Conservation (phyloP, 106 monocot genomes). For the Apostasia shenzhenica region DNA sequence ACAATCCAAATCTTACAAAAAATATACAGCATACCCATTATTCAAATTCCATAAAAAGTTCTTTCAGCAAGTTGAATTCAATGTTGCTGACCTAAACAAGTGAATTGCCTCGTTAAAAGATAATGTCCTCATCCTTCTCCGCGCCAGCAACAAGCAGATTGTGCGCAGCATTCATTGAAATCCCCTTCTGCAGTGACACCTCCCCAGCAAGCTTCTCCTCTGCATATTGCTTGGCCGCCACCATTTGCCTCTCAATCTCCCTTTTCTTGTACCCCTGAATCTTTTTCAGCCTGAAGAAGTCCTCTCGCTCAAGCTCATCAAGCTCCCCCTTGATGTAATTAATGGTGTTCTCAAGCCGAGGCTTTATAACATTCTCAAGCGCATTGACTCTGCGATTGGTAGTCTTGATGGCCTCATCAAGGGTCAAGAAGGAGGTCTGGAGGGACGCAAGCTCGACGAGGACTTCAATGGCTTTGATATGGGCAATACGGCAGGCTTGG, state of each 20-base stretch:
- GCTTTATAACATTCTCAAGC: constrained; percentile 93
- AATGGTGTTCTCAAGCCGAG: constrained; percentile 89
- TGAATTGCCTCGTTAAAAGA: constrained; percentile 40
- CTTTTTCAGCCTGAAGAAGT: constrained; percentile 95
- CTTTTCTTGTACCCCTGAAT: constrained; percentile 90
- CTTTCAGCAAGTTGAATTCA: not conserved
- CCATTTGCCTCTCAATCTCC: constrained; percentile 58
- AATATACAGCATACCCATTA: not conserved
- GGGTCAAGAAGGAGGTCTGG: constrained; percentile 92
- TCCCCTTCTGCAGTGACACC: constrained; percentile 52
- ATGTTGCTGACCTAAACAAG: not conserved
- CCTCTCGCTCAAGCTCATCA: constrained; percentile 93
- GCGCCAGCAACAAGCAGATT: constrained; percentile 46
- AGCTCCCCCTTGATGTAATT: constrained; percentile 89
- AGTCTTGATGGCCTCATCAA: constrained; percentile 96
- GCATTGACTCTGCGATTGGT: constrained; percentile 96
- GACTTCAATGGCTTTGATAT: constrained; percentile 80
- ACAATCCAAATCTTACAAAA: not conserved
- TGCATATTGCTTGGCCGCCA: constrained; percentile 37
- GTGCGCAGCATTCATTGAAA: constrained; percentile 42
- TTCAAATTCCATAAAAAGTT: not conserved
- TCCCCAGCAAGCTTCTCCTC: constrained; percentile 43
- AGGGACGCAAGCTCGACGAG: constrained; percentile 91
- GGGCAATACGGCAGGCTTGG: constrained; percentile 77
- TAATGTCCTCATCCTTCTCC: constrained; percentile 78